Conservation (phyloP, 345 rosid genomes). For the Xanthoceras sorbifolium region DNA sequence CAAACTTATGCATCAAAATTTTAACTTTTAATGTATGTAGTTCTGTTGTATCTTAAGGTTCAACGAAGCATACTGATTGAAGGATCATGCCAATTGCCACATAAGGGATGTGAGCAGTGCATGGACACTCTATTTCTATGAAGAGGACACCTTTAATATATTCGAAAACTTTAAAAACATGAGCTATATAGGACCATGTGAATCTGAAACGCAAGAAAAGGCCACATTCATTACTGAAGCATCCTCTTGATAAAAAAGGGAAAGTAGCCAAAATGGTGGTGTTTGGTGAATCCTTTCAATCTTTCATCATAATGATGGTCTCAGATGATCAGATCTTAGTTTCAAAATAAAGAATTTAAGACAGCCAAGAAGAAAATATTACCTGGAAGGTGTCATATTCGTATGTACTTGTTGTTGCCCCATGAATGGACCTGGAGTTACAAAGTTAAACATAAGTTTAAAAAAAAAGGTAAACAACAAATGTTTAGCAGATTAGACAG, state of each 20-base stretch:
- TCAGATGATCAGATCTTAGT: background rate
- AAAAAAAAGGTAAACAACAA: background rate
- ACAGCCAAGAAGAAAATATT: constrained; percentile 19
- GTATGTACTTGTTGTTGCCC: constrained; percentile 46
- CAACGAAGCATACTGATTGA: background rate
- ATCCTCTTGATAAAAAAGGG: background rate
- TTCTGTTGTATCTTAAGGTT: background rate
- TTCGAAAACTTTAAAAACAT: background rate
- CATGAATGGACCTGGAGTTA: constrained; percentile 42
- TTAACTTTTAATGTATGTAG: no score
- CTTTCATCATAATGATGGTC: background rate
- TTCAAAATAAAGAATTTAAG: background rate
- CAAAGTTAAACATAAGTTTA: constrained; percentile 18
- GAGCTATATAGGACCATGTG: background rate
- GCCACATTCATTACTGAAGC: background rate
- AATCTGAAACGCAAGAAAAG: background rate
- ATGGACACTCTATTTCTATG: background rate
- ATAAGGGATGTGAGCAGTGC: background rate
- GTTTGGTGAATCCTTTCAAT: background rate
- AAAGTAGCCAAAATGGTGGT: background rate
- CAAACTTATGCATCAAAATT: background rate
- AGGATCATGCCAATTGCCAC: background rate
- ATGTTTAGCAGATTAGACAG: constrained; percentile 6
- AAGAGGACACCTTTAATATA: background rate
- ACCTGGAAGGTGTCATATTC: constrained; percentile 46